Percentiles rank a stretch among this genome's conserved stretches.
These are phyloP conservation scores for Anaeromyces robustus DNA, from an alignment of 192 early-diverging fungal species.

Conservation along the genomic window DNA sequence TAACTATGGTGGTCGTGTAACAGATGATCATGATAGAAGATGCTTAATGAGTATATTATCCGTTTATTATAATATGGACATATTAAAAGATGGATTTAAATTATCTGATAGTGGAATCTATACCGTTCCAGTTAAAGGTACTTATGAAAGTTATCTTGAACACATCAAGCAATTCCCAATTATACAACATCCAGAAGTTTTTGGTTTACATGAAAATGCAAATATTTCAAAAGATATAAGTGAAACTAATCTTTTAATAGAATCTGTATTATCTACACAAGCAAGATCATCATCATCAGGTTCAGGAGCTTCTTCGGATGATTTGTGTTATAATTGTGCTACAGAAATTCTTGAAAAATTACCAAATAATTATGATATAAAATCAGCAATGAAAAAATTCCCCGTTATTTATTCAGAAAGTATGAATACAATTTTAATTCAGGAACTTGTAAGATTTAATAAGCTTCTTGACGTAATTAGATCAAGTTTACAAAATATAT, in stretches of 20 bases:
- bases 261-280: constrained; percentile 35
- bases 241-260: constrained; percentile 34
- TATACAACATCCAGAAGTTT: constrained; percentile 35
- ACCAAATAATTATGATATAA: constrained; percentile 28
- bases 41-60: constrained; percentile 31
- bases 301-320: constrained; percentile 31
- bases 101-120: constrained; percentile 37
- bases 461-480: constrained; percentile 36
- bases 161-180: constrained; percentile 40
- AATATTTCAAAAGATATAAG: constrained; percentile 44
- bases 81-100: constrained; percentile 35
- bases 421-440: constrained; percentile 49
- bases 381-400: constrained; percentile 24
- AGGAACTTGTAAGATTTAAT: constrained; percentile 53
- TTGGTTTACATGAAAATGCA: constrained; percentile 48
- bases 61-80: constrained; percentile 26
- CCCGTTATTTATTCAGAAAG: constrained; percentile 44
- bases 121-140: constrained; percentile 29
- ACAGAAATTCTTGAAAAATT: constrained; percentile 36
- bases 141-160: constrained; percentile 33
- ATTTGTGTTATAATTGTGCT: constrained; percentile 34
- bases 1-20: constrained; percentile 45
- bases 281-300: constrained; percentile 14
- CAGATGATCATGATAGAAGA: constrained; percentile 33
- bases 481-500: constrained; percentile 35